Percentiles rank a stretch among this genome's conserved stretches.
Conservation (phyloP, 345 rosid species). For the Corchorus olitorius region DNA sequence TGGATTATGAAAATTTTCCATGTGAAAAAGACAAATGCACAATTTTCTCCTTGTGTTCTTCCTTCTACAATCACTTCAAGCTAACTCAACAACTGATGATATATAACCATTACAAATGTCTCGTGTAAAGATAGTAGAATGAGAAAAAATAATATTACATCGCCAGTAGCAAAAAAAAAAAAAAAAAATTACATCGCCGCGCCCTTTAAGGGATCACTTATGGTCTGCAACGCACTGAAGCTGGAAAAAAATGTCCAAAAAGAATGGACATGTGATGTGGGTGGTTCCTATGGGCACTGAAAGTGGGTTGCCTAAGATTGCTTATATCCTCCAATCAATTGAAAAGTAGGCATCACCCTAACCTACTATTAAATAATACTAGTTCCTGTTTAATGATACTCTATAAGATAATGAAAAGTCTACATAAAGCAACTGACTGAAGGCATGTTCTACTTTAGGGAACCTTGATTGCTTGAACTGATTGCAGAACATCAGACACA, state of each 20-base stretch:
- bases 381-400: neutral
- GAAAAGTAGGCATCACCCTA: neutral
- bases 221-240: neutral
- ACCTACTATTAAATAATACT: neutral
- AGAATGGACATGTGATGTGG: neutral
- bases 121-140: neutral
- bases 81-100: neutral
- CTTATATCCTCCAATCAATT: neutral
- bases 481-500: conserved; percentile 30
- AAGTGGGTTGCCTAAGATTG: neutral
- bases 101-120: too few relatives aligned
- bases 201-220: neutral
- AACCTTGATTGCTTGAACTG: conserved; percentile 30
- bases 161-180: too few relatives aligned
- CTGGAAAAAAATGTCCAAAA: neutral
- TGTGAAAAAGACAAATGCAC: neutral
- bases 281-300: neutral
- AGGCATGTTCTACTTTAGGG: conserved; percentile 19
- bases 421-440: neutral
- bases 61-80: neutral
- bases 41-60: neutral
- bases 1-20: neutral
- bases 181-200: neutral
- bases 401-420: neutral
- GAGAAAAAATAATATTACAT: neutral